phyloP scores from a whole-genome alignment of 805 yeast genomes.

The Metschnikowia orientalis region DNA sequence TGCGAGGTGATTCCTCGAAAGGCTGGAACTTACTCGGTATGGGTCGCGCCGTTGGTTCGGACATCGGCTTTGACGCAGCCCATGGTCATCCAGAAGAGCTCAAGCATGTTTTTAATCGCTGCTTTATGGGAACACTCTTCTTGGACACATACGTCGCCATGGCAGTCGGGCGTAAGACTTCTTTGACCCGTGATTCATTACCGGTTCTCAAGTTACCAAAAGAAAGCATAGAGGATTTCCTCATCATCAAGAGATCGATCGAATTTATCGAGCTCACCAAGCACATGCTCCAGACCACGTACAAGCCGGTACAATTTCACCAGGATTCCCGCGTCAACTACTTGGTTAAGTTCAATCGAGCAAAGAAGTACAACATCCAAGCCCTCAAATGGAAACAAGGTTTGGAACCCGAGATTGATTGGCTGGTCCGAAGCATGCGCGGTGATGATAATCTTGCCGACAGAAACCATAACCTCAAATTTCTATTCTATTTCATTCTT shows the following conservation, averaged over 20 bases:
- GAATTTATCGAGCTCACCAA: conserved; percentile 16
- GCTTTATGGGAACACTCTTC: conserved; percentile 14
- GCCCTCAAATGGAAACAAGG: conserved; percentile 16
- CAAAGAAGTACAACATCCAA: conserved; percentile 15
- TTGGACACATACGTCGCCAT: conserved; percentile 15
- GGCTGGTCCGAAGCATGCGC: conserved; percentile 16
- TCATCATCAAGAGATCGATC: conserved; percentile 12
- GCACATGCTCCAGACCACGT: conserved; percentile 16
- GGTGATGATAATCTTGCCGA: conserved; percentile 10
- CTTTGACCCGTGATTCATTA: conserved; percentile 7
- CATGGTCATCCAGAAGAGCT: conserved; percentile 5
- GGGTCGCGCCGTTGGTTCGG: conserved; percentile 15
- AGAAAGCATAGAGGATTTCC: conserved; percentile 12
- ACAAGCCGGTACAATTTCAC: conserved; percentile 15
- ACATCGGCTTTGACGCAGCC: conserved; percentile 15
- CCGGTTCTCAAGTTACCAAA: conserved; percentile 14
- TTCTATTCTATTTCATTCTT: conserved; percentile 14
- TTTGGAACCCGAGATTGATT: conserved; percentile 12
- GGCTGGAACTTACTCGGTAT: conserved; percentile 17
- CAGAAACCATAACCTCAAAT: conserved; percentile 18
- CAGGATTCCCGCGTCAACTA: conserved; percentile 17
- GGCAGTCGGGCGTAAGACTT: conserved; percentile 14
- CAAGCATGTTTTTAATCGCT: conserved; percentile 7
- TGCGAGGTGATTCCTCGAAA: conserved; percentile 16
- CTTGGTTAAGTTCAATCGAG: conserved; percentile 17